phyloP scores from a whole-genome alignment of 352 stramenopile genomes.

The Nothophytophthora sp. region DNA sequence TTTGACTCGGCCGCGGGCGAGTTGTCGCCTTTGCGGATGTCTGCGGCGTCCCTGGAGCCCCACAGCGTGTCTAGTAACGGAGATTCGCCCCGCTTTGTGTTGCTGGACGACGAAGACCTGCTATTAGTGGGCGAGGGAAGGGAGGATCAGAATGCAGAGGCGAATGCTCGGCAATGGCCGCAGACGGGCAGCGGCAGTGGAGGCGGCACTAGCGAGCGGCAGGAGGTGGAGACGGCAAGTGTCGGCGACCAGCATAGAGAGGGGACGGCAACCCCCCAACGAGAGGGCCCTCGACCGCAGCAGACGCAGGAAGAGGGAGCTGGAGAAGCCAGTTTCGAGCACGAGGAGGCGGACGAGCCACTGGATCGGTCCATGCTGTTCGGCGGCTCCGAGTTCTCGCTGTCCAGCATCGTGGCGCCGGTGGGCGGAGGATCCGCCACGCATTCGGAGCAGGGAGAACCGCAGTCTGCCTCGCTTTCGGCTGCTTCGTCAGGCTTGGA shows the following conservation, averaged over 20 bases:
- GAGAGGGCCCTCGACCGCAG: background rate
- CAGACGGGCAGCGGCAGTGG: too few relatives aligned
- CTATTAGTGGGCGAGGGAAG: constrained; percentile 19
- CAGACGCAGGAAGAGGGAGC: background rate
- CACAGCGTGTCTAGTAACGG: too few relatives aligned
- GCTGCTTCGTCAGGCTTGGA: constrained; percentile 9
- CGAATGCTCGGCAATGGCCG: too few relatives aligned
- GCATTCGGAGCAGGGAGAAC: too few relatives aligned
- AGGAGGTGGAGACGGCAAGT: too few relatives aligned
- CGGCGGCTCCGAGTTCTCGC: constrained; percentile 37
- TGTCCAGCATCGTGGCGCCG: background rate
- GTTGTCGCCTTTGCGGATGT: too few relatives aligned
- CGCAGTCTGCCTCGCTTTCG: background rate
- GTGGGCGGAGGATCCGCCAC: background rate
- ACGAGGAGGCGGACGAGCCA: constrained; percentile 20
- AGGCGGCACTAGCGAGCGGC: constrained; percentile 21
- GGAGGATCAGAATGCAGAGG: background rate
- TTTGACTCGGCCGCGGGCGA: too few relatives aligned
- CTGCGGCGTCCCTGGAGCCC: too few relatives aligned
- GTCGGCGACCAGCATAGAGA: too few relatives aligned
- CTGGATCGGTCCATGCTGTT: constrained; percentile 63
- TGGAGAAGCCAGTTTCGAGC: too few relatives aligned
- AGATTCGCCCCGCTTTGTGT: constrained; percentile 59
- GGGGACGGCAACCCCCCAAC: background rate
- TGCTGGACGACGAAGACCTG: constrained; percentile 60